These are phyloP conservation scores for Pyricularia pennisetigena DNA, from an alignment of 2,329 filamentous ascomycete genomes.

Conservation along the genomic window DNA sequence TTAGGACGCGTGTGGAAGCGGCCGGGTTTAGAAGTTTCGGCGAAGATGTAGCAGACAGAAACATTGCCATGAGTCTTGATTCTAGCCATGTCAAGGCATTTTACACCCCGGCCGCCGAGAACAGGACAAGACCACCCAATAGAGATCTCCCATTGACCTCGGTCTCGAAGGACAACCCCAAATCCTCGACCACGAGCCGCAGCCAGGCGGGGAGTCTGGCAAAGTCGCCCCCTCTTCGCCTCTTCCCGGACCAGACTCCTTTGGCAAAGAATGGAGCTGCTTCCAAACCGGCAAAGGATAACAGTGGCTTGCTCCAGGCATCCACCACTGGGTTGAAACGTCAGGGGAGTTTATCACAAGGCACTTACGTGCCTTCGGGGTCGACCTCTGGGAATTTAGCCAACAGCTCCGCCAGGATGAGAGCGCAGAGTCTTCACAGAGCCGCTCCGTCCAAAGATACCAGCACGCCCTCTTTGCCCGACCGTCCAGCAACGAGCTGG, in stretches of 20 bases:
- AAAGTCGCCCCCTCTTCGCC: slow-evolving; percentile 9
- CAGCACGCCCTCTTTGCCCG: not conserved
- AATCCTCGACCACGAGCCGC: not conserved
- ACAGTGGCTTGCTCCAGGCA: not conserved
- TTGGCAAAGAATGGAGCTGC: not conserved
- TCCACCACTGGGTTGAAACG: not conserved
- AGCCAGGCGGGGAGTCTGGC: slow-evolving; percentile 6
- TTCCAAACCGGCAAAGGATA: not conserved
- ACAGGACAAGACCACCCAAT: slow-evolving; percentile 10
- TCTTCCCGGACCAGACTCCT: slow-evolving; percentile 8
- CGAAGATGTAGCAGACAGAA: slow-evolving; percentile 57
- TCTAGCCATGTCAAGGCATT: slow-evolving; percentile 24
- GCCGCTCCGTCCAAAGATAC: not conserved
- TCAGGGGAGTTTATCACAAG: not conserved
- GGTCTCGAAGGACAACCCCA: not conserved
- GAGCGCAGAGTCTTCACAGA: not conserved
- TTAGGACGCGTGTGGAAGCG: slow-evolving; percentile 36
- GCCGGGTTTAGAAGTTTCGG: slow-evolving; percentile 44
- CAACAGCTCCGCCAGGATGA: not conserved
- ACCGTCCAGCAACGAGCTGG: slow-evolving; percentile 3
- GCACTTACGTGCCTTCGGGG: slow-evolving; percentile 9
- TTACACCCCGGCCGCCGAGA: slow-evolving; percentile 16
- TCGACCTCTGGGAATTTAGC: not conserved
- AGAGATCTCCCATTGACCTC: slow-evolving; percentile 7
- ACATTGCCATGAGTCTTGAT: slow-evolving; percentile 31